Conservation (phyloP, 2,329 filamentous ascomycete genomes). For the Fusarium hainanense region DNA sequence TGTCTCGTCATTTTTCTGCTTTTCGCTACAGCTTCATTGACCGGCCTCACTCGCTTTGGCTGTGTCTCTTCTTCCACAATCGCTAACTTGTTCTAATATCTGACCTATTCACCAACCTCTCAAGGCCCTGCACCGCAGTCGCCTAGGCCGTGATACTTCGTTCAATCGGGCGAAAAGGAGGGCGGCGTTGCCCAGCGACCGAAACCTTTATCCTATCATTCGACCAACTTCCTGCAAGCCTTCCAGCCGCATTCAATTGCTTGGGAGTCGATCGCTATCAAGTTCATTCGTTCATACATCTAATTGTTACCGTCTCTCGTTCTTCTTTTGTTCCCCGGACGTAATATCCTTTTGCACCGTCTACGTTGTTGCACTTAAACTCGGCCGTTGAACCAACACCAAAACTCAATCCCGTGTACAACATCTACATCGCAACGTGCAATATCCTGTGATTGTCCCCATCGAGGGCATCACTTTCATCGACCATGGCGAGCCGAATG, state of each 20-base stretch:
- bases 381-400: slow-evolving; percentile 17
- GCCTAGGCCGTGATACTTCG: slow-evolving; percentile 36
- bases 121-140: slow-evolving; percentile 12
- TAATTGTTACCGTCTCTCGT: slow-evolving; percentile 27
- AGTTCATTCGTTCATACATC: slow-evolving; percentile 33
- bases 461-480: slow-evolving; percentile 49
- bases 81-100: slow-evolving; percentile 47
- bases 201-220: slow-evolving; percentile 37
- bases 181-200: slow-evolving; percentile 48
- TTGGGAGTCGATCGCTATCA: slow-evolving; percentile 15
- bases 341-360: slow-evolving; percentile 3
- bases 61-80: slow-evolving; percentile 52
- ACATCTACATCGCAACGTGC: slow-evolving; percentile 31
- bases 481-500: slow-evolving; percentile 70
- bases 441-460: slow-evolving; percentile 54
- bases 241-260: slow-evolving; percentile 24
- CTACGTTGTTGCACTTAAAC: slow-evolving; percentile 19
- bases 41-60: slow-evolving; percentile 71
- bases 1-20: slow-evolving; percentile 32
- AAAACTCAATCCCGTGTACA: slow-evolving; percentile 19
- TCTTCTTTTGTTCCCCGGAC: slow-evolving; percentile 14
- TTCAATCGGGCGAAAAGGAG: slow-evolving; percentile 42
- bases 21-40: slow-evolving; percentile 35
- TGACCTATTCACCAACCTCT: slow-evolving; percentile 23
- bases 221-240: slow-evolving; percentile 29